Evolutionary conservation across 257 asterid genomes (phyloP).

Genomic region (Salvia hispanica): DNA sequence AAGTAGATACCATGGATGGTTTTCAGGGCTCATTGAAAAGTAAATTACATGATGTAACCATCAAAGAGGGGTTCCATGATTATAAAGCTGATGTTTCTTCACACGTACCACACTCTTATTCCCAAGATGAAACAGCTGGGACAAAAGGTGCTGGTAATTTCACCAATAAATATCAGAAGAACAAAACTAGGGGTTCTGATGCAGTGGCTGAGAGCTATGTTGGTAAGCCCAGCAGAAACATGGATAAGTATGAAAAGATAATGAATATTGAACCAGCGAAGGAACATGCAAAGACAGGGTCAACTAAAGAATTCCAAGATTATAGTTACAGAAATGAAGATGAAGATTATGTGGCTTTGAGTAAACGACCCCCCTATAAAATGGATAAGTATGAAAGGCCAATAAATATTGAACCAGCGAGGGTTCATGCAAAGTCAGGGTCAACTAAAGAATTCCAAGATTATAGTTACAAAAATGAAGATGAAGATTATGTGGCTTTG

Average conservation of each 20-base stretch:
- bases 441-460: conserved; percentile 33
- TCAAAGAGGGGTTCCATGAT: conserved; percentile 40
- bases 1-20: conserved; percentile 34
- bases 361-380: conserved; percentile 38
- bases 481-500: conserved; percentile 42
- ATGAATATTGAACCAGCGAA: conserved; percentile 34
- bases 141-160: conserved; percentile 36
- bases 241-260: conserved; percentile 32
- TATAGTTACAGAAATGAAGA: conserved; percentile 39
- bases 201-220: conserved; percentile 25
- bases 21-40: conserved; percentile 33
- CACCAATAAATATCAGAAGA: conserved; percentile 33
- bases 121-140: conserved; percentile 36
- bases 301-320: conserved; percentile 34
- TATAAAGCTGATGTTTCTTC: conserved; percentile 52
- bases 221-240: conserved; percentile 34
- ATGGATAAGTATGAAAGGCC: conserved; percentile 18
- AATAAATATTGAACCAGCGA: conserved; percentile 33
- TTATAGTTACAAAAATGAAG: conserved; percentile 39
- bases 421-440: conserved; percentile 37
- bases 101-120: conserved; percentile 44
- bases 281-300: conserved; percentile 37
- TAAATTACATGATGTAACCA: conserved; percentile 38
- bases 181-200: conserved; percentile 30
- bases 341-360: conserved; percentile 43